phyloP scores from a whole-genome alignment of 2,329 filamentous ascomycete genomes.

The Colletotrichum lentis region DNA sequence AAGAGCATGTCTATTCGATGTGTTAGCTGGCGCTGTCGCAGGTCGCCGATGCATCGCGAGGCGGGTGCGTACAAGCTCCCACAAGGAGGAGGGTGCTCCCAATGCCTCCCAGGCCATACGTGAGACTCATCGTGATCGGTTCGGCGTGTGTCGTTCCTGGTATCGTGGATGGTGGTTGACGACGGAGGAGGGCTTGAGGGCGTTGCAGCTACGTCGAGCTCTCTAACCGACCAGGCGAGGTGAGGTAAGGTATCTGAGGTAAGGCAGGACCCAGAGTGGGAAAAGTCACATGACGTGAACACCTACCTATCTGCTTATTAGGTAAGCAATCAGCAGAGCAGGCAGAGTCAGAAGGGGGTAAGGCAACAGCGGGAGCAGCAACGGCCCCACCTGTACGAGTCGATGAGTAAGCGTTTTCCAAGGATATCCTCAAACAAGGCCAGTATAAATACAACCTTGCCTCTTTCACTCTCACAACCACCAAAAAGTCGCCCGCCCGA shows the following conservation, averaged over 20 bases:
- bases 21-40: slow-evolving; percentile 31
- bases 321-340: slow-evolving; percentile 14
- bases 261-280: slow-evolving; percentile 39
- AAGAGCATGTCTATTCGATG: slow-evolving; percentile 89
- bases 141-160: slow-evolving; percentile 40
- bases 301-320: neutral
- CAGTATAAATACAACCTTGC: slow-evolving; percentile 36
- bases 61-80: slow-evolving; percentile 75
- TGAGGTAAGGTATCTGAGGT: slow-evolving; percentile 35
- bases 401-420: slow-evolving; percentile 43
- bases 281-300: slow-evolving; percentile 50
- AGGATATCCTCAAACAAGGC: slow-evolving; percentile 38
- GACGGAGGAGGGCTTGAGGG: slow-evolving; percentile 27
- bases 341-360: neutral
- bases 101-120: slow-evolving; percentile 74
- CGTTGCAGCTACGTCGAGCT: slow-evolving; percentile 39
- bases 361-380: slow-evolving; percentile 12
- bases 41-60: slow-evolving; percentile 25
- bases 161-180: slow-evolving; percentile 33
- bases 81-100: slow-evolving; percentile 75
- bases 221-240: slow-evolving; percentile 21
- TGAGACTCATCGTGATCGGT: slow-evolving; percentile 70
- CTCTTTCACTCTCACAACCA: slow-evolving; percentile 34
- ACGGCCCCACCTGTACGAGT: slow-evolving; percentile 16
- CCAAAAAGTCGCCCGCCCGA: slow-evolving; percentile 17